A percentile compares a stretch with the other conserved stretches of the same genome.
Conservation (phyloP, 768 basidiomycete genomes). For the Auricularia sp. region DNA sequence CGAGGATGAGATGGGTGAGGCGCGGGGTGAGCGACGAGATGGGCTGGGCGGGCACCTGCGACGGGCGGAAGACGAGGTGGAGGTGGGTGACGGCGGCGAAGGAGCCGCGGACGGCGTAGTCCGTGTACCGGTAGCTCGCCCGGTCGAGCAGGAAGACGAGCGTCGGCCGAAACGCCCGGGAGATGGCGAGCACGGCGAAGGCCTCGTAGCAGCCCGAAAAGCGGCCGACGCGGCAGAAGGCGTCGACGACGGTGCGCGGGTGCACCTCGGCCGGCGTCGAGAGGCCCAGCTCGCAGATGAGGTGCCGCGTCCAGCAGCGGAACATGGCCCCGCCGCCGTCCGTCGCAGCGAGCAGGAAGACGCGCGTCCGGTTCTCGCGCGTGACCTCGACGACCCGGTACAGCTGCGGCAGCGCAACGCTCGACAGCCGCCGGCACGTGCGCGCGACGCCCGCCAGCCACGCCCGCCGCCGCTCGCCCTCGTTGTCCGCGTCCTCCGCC, state of each 20-base stretch:
- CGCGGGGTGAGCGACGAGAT: neutral
- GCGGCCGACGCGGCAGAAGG: neutral
- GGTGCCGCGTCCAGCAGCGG: neutral
- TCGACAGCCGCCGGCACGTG: neutral
- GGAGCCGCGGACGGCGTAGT: neutral
- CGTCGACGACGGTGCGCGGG: neutral
- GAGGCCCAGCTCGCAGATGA: neutral
- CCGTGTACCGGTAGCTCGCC: neutral
- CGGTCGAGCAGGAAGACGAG: neutral
- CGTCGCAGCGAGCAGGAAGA: neutral
- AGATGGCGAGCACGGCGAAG: neutral
- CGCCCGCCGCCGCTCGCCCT: neutral
- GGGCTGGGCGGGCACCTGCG: neutral
- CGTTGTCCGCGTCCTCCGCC: neutral
- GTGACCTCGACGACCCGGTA: neutral
- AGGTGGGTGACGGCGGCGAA: neutral
- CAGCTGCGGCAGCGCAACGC: neutral
- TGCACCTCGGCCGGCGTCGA: neutral
- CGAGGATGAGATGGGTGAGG: neutral
- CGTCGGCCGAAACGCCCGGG: neutral
- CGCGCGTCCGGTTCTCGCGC: neutral
- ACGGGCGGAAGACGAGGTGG: neutral
- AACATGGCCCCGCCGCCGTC: neutral
- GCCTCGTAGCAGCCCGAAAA: neutral
- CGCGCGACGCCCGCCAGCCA: neutral